A percentile compares a stretch with the other conserved stretches of the same genome.
These are phyloP conservation scores for Geosmithia flava DNA, from an alignment of 2,329 filamentous ascomycete species.

Conservation along the genomic window DNA sequence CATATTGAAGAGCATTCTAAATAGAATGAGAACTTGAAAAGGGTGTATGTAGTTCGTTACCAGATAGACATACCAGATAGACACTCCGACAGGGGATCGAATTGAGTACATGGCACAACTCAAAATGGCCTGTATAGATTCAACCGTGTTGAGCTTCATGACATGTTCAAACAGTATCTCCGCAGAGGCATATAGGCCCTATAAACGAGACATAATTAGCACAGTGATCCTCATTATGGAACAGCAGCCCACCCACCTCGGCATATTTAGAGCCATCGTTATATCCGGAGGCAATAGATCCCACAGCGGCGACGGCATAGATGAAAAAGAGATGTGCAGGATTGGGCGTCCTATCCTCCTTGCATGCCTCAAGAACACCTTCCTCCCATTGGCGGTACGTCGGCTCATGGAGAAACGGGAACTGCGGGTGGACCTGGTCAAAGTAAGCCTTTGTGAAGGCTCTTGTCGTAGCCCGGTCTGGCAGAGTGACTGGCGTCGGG, in stretches of 20 bases:
- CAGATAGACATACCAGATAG: slow-evolving; percentile 10
- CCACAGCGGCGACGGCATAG: slow-evolving; percentile 6
- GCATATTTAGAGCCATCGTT: not conserved
- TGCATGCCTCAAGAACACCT: slow-evolving; percentile 6
- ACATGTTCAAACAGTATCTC: slow-evolving; percentile 8
- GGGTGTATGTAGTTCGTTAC: too few relatives aligned
- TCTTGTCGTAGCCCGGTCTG: not conserved
- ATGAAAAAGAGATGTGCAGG: slow-evolving; percentile 7
- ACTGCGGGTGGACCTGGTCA: slow-evolving; percentile 21
- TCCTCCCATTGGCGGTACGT: slow-evolving; percentile 18
- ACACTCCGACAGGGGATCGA: slow-evolving; percentile 13
- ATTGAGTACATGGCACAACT: slow-evolving; percentile 19
- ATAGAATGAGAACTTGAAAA: too few relatives aligned
- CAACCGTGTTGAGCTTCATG: slow-evolving; percentile 11
- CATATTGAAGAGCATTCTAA: too few relatives aligned
- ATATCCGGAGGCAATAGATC: not conserved
- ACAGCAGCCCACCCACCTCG: too few relatives aligned
- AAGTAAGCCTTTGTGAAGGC: slow-evolving; percentile 18
- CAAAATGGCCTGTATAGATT: slow-evolving; percentile 18
- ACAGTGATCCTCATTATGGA: not conserved
- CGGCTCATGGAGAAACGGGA: slow-evolving; percentile 21
- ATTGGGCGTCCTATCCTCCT: not conserved
- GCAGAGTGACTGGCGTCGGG: slow-evolving; percentile 1
- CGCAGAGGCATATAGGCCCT: slow-evolving; percentile 9
- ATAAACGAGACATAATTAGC: not conserved